These are phyloP conservation scores for Aotearoamyces nothofagi DNA, from an alignment of 2,329 filamentous ascomycete species.

Conservation along the genomic window DNA sequence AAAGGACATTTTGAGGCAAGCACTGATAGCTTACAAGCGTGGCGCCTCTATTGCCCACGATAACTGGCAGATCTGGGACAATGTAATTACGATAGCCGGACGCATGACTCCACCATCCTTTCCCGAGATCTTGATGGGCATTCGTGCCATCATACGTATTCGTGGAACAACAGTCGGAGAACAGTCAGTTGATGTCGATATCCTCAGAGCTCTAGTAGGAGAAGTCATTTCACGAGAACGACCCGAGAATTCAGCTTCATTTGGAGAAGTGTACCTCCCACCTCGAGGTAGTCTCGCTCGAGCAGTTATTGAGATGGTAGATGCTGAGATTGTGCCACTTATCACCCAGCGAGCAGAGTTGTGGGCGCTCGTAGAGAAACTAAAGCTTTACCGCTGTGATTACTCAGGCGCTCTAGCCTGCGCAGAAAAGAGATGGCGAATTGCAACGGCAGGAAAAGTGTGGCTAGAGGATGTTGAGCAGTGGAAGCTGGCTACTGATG, in stretches of 20 bases:
- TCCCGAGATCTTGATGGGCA: conserved; percentile 58
- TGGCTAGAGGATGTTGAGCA: conserved; percentile 27
- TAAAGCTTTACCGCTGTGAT: conserved; percentile 60
- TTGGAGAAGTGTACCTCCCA: conserved; percentile 22
- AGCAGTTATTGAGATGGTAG: conserved; percentile 56
- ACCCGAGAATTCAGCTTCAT: conserved; percentile 20
- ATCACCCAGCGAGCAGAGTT: conserved; percentile 68
- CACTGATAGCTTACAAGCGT: conserved; percentile 73
- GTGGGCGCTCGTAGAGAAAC: conserved; percentile 58
- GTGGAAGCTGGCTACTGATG: conserved; percentile 42
- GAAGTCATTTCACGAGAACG: conserved; percentile 42
- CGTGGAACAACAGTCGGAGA: conserved; percentile 53
- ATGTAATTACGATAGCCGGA: conserved; percentile 75
- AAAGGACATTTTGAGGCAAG: conserved; percentile 46
- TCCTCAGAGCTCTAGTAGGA: conserved; percentile 57
- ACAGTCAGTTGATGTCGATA: conserved; percentile 57
- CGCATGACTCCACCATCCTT: conserved; percentile 64
- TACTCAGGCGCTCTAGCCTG: conserved; percentile 63
- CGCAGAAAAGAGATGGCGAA: conserved; percentile 81
- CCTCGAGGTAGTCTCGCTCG: conserved; percentile 43
- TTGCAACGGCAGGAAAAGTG: conserved; percentile 33
- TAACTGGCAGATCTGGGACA: conserved; percentile 93
- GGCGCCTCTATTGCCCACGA: conserved; percentile 72
- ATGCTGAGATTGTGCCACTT: conserved; percentile 61
- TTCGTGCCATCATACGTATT: conserved; percentile 62